Conservation (phyloP, 129 eudicot genomes). For the Sambucus nigra region DNA sequence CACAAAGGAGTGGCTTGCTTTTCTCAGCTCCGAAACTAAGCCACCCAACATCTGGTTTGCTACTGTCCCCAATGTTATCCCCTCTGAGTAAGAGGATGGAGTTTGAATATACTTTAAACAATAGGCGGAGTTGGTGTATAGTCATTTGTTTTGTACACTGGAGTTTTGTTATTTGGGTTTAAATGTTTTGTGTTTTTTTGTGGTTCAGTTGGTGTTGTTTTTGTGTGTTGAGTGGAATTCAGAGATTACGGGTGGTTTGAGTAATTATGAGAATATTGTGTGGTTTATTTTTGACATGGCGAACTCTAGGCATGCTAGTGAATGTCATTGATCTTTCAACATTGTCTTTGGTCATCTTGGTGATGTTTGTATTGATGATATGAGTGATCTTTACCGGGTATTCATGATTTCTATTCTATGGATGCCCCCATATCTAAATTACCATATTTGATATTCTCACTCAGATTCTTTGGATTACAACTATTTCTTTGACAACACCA, state of each 20-base stretch:
- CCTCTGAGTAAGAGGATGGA: conserved; percentile 47
- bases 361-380: conserved; percentile 23
- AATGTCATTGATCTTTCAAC: conserved; percentile 25
- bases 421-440: no score
- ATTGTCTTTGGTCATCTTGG: conserved; percentile 17
- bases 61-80: conserved; percentile 59
- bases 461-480: no score
- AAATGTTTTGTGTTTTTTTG: conserved; percentile 16
- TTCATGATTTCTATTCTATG: no score
- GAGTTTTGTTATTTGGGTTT: not conserved
- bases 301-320: conserved; percentile 25
- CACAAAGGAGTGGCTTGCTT: conserved; percentile 66
- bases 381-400: no score
- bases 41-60: conserved; percentile 25
- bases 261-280: conserved; percentile 10
- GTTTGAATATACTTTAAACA: conserved; percentile 29
- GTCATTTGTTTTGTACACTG: conserved; percentile 4
- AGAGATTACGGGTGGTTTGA: conserved; percentile 7
- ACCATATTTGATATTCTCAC: no score
- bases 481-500: no score
- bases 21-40: conserved; percentile 21
- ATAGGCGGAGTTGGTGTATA: conserved; percentile 6
- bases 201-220: conserved; percentile 6
- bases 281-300: conserved; percentile 12
- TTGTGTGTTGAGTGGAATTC: conserved; percentile 22